Evolutionary conservation across 2,329 filamentous ascomycete genomes (phyloP).

Genomic region (Penicillium sclerotigenum): DNA sequence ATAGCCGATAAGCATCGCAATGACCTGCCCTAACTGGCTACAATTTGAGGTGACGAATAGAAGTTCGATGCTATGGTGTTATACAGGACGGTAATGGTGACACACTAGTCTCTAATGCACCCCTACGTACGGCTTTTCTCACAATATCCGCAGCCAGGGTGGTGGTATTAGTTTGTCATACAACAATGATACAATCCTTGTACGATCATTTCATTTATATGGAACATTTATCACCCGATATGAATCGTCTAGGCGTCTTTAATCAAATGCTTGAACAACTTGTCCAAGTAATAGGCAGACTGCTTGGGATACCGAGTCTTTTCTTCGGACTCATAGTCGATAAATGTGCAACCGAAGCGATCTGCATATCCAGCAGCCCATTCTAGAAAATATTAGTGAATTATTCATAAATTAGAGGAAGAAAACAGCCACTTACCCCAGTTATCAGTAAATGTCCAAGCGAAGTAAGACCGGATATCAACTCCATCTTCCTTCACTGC

Average conservation of each 20-base stretch:
- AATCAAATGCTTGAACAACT: constrained; percentile 66
- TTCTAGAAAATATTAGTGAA: constrained; percentile 43
- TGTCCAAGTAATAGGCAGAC: constrained; percentile 67
- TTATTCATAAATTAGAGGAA: neutral
- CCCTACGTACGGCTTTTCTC: neutral
- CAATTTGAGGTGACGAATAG: neutral
- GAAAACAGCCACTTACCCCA: constrained; percentile 44
- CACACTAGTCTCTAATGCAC: neutral
- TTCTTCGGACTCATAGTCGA: constrained; percentile 72
- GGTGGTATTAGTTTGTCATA: no score
- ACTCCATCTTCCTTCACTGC: constrained; percentile 61
- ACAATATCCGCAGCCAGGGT: no score
- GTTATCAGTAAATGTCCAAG: constrained; percentile 72
- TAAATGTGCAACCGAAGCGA: constrained; percentile 72
- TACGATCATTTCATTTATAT: neutral
- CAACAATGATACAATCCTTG: neutral
- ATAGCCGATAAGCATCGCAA: constrained; percentile 13
- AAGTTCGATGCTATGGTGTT: neutral
- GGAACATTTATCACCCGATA: neutral
- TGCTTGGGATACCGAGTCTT: constrained; percentile 70
- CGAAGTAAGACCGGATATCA: constrained; percentile 71
- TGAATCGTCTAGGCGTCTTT: neutral
- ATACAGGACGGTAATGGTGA: neutral
- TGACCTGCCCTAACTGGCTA: constrained; percentile 13
- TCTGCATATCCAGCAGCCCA: constrained; percentile 82